Evolutionary conservation across 2,329 filamentous ascomycete species (phyloP).

Genomic region (Exophiala lecanii-corni): DNA sequence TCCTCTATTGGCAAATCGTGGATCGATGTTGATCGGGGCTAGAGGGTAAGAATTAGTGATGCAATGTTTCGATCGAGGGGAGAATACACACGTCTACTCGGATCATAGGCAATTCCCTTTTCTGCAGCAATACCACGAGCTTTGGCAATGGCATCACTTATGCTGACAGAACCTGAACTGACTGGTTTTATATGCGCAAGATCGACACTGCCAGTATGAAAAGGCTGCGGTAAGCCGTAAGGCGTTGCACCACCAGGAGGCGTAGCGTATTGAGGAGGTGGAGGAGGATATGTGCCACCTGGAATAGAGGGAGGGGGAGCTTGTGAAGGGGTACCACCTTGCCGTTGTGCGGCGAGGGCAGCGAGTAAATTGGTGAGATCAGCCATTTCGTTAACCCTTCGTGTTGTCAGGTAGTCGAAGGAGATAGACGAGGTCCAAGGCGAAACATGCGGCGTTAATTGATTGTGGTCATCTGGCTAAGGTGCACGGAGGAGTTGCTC

Average conservation of each 20-base stretch:
- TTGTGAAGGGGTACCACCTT: conserved; percentile 46
- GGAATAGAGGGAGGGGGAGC: conserved; percentile 32
- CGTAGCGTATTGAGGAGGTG: conserved; percentile 42
- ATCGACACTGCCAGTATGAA: conserved; percentile 67
- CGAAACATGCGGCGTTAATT: too few relatives aligned
- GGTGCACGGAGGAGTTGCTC: too few relatives aligned
- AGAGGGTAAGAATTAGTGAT: not conserved
- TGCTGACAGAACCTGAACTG: conserved; percentile 74
- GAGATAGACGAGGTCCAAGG: not conserved
- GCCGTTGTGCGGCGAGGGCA: conserved; percentile 50
- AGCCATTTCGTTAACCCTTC: conserved; percentile 20
- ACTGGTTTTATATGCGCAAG: conserved; percentile 74
- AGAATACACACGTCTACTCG: conserved; percentile 30
- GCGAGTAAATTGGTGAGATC: conserved; percentile 51
- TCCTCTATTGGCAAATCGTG: conserved; percentile 40
- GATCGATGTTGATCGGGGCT: conserved; percentile 21
- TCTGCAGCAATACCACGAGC: conserved; percentile 77
- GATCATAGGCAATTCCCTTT: conserved; percentile 59
- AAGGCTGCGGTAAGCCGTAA: conserved; percentile 39
- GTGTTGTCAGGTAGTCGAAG: not conserved
- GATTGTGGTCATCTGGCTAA: too few relatives aligned
- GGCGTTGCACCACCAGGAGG: conserved; percentile 38
- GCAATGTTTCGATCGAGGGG: not conserved
- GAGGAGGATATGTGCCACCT: conserved; percentile 34
- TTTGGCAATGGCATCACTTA: conserved; percentile 79